phyloP scores from a whole-genome alignment of 192 early-diverging fungal genomes.

The Allomyces macrogynus region DNA sequence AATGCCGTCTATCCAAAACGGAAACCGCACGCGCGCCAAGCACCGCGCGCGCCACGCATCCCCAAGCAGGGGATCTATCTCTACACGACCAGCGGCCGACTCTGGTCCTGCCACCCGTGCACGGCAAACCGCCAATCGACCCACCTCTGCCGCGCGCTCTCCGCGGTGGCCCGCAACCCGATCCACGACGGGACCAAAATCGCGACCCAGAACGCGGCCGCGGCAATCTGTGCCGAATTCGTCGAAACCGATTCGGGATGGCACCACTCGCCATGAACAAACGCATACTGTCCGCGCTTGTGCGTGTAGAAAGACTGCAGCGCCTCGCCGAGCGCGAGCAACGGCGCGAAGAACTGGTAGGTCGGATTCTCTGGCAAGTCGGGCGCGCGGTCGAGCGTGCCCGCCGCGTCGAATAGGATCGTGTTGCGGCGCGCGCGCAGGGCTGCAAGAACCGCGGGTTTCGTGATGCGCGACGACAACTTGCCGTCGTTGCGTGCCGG shows the following conservation, averaged over 20 bases:
- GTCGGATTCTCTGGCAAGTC: constrained; percentile 5
- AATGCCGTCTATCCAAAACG: no score
- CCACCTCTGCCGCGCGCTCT: no score
- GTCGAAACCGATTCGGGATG: constrained; percentile 25
- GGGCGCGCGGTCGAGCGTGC: constrained; percentile 22
- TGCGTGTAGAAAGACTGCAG: constrained; percentile 37
- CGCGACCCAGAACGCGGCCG: no score
- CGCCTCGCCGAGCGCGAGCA: constrained; percentile 29
- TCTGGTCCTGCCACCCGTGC: no score
- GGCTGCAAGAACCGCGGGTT: constrained; percentile 30
- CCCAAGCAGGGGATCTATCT: no score
- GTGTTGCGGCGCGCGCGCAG: constrained; percentile 31
- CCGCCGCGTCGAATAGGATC: constrained; percentile 44
- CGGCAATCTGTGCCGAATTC: constrained; percentile 5
- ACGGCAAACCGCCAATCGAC: no score
- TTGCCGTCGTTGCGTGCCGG: constrained; percentile 16
- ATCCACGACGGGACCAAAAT: no score
- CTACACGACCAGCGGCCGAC: no score
- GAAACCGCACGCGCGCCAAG: no score
- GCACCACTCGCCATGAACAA: constrained; percentile 36
- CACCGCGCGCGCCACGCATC: no score
- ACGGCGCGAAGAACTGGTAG: constrained; percentile 26
- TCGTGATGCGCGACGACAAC: constrained; percentile 6
- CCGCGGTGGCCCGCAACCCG: no score
- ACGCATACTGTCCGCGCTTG: constrained; percentile 46